A percentile compares a stretch with the other conserved stretches of the same genome.
phyloP scores from a whole-genome alignment of 2,329 filamentous ascomycete species.

The Epichloe coenophiala region DNA sequence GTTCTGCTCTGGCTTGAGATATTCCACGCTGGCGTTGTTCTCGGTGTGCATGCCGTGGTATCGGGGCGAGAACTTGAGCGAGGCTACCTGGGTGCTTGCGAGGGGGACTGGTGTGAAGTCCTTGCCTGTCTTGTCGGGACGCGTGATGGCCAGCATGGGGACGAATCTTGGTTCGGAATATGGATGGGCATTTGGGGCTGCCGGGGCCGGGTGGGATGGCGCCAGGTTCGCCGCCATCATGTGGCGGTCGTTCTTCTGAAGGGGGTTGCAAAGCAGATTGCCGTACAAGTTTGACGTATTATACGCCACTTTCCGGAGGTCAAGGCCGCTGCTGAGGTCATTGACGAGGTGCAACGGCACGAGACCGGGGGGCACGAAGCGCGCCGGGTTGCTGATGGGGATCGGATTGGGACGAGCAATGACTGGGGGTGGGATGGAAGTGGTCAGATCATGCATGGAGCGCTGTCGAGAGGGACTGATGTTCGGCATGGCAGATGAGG shows the following conservation, averaged over 20 bases:
- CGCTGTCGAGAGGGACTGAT: slow-evolving; percentile 1
- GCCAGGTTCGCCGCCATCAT: too few species aligned
- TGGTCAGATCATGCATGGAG: slow-evolving; percentile 2
- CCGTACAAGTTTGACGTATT: neutral
- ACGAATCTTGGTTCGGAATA: slow-evolving; percentile 5
- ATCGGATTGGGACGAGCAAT: slow-evolving; percentile 3
- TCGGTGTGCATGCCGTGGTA: slow-evolving; percentile 24
- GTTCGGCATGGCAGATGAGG: neutral
- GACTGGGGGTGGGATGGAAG: neutral
- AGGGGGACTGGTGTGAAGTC: slow-evolving; percentile 4
- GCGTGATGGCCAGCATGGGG: slow-evolving; percentile 12
- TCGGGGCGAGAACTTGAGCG: slow-evolving; percentile 17
- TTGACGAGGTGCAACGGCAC: neutral
- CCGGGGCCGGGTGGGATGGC: neutral
- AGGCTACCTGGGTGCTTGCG: neutral
- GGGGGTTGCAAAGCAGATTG: too few species aligned
- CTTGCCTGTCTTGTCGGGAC: slow-evolving; percentile 6
- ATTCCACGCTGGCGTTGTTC: slow-evolving; percentile 21
- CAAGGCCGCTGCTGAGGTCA: neutral
- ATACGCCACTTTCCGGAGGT: neutral
- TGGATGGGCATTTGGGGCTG: neutral
- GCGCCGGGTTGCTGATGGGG: neutral
- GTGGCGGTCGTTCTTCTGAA: too few species aligned
- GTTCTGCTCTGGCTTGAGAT: slow-evolving; percentile 24
- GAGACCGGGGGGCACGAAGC: neutral